A percentile compares a stretch with the other conserved stretches of the same genome.
Evolutionary conservation across 2,329 filamentous ascomycete genomes (phyloP).

Genomic region (Aspergillus sergii): DNA sequence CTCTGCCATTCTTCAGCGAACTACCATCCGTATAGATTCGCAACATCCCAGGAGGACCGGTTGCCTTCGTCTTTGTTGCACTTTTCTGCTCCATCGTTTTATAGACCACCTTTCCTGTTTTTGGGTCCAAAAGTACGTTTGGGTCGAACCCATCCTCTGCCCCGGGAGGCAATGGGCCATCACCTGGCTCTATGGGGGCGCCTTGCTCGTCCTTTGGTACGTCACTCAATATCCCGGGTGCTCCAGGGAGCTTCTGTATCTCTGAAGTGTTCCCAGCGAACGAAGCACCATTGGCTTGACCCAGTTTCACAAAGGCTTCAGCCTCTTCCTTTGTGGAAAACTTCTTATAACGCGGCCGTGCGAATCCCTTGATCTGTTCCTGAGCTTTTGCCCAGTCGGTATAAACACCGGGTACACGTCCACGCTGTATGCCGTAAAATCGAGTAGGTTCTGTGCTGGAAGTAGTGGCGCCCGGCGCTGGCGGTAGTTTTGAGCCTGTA

Average conservation of each 20-base stretch:
- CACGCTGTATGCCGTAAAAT: conserved; percentile 64
- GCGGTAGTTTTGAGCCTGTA: conserved; percentile 58
- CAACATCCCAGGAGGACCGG: conserved; percentile 53
- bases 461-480: conserved; percentile 37
- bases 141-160: conserved; percentile 65
- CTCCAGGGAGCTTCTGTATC: conserved; percentile 36
- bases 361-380: conserved; percentile 72
- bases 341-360: conserved; percentile 68
- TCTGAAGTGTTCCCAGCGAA: conserved; percentile 31
- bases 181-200: conserved; percentile 53
- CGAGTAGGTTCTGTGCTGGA: conserved; percentile 45
- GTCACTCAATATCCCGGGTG: conserved; percentile 44
- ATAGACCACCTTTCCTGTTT: conserved; percentile 57
- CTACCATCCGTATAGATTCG: conserved; percentile 68
- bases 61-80: conserved; percentile 48
- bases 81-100: conserved; percentile 56
- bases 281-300: conserved; percentile 29
- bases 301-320: conserved; percentile 68
- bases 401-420: conserved; percentile 63
- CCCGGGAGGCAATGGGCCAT: conserved; percentile 57
- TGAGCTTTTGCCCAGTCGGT: conserved; percentile 70
- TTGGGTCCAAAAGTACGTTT: conserved; percentile 56
- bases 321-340: conserved; percentile 72
- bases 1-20: conserved; percentile 60
- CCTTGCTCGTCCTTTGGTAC: conserved; percentile 47